These are phyloP conservation scores for Hsuehochloa calcarea DNA, from an alignment of 176 grass and related monocot genomes.

Conservation along the genomic window DNA sequence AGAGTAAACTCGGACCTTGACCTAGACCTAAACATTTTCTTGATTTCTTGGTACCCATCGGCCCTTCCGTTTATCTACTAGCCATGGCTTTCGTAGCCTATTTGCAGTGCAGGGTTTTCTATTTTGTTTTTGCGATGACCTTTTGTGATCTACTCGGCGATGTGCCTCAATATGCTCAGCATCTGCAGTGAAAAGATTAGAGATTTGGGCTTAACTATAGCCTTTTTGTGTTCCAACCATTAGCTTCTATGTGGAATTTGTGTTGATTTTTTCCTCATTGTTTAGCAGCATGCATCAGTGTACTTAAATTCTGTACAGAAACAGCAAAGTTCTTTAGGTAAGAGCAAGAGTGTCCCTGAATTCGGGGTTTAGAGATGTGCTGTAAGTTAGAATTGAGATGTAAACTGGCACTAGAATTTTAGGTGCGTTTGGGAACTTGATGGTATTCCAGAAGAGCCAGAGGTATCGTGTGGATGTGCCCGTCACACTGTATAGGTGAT, in stretches of 20 bases:
- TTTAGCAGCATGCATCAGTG: not conserved
- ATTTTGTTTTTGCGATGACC: too few relatives aligned
- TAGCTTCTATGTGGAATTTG: not conserved
- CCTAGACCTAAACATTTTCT: not conserved
- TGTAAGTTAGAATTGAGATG: not conserved
- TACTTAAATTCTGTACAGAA: too few relatives aligned
- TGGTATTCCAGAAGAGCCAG: not conserved
- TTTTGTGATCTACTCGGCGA: too few relatives aligned
- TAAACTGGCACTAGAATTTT: not conserved
- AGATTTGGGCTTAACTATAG: not conserved
- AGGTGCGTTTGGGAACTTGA: not conserved
- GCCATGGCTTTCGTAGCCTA: too few relatives aligned
- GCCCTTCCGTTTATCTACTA: too few relatives aligned
- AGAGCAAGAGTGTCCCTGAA: not conserved
- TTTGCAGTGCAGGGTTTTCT: too few relatives aligned
- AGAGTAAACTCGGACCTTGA: not conserved
- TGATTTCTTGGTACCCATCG: too few relatives aligned
- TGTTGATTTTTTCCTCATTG: not conserved
- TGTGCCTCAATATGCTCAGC: not conserved
- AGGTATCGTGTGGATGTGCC: not conserved
- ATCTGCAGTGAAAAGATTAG: not conserved
- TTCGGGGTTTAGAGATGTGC: not conserved
- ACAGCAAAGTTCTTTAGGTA: too few relatives aligned
- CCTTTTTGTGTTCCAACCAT: not conserved
- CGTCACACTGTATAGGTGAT: not conserved